A percentile compares a stretch with the other conserved stretches of the same genome.
Conservation (phyloP, 1,284 basidiomycete genomes). For the Papiliotrema laurentii region DNA sequence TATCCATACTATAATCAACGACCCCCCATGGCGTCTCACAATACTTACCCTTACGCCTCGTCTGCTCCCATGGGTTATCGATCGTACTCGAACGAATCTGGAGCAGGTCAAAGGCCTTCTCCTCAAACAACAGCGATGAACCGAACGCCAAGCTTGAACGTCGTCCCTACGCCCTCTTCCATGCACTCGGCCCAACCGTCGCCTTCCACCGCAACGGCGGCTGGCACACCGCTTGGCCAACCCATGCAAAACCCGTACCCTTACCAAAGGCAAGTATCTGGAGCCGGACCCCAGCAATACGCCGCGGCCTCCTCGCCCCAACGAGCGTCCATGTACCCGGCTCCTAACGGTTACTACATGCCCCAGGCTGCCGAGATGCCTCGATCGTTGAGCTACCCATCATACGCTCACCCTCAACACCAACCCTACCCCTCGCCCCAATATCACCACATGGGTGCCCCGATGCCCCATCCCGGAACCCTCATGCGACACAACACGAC, state of each 20-base stretch:
- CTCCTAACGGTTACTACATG: conserved; percentile 16
- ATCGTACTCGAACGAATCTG: conserved; percentile 32
- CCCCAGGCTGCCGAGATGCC: conserved; percentile 36
- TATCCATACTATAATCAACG: conserved; percentile 20
- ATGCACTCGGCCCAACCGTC: neutral
- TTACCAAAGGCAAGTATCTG: conserved; percentile 11
- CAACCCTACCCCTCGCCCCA: conserved; percentile 21
- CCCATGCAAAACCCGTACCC: too few species aligned
- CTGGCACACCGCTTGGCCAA: too few species aligned
- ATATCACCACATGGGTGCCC: conserved; percentile 12
- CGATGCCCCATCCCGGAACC: conserved; percentile 15
- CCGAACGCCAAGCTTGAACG: conserved; percentile 15
- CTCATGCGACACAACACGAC: conserved; percentile 32
- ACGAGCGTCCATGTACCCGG: conserved; percentile 2
- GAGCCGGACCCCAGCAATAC: conserved; percentile 3
- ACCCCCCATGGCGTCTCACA: conserved; percentile 9
- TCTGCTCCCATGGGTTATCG: conserved; percentile 36
- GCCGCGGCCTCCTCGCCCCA: conserved; percentile 8
- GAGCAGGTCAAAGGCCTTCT: conserved; percentile 14
- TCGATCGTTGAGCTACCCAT: conserved; percentile 40
- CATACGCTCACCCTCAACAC: conserved; percentile 24
- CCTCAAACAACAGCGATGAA: conserved; percentile 14
- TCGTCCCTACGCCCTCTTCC: conserved; percentile 3
- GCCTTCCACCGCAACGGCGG: conserved; percentile 9
- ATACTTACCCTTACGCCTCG: conserved; percentile 20